phyloP scores from a whole-genome alignment of 1,139 yeast species.

The Sugiyamaella paludigena region DNA sequence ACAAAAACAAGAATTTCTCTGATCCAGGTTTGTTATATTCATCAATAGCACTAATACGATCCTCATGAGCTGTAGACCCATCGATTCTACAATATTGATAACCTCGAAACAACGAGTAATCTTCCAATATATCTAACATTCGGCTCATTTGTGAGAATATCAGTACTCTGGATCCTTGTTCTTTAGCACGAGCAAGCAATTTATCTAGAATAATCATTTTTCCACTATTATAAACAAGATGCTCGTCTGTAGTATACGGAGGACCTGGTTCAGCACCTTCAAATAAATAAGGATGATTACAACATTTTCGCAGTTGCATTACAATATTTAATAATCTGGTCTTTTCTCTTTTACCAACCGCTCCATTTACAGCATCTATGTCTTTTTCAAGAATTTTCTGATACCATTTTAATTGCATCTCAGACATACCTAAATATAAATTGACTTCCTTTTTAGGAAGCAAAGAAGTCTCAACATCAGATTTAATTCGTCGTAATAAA shows the following conservation, averaged over 20 bases:
- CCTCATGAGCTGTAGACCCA: slow-evolving; percentile 93
- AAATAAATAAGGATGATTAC: slow-evolving; percentile 93
- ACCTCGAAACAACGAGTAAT: slow-evolving; percentile 81
- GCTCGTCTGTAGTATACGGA: slow-evolving; percentile 95
- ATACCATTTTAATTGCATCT: slow-evolving; percentile 93
- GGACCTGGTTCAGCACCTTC: slow-evolving; percentile 99
- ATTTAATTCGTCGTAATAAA: slow-evolving; percentile 79
- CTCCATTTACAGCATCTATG: slow-evolving; percentile 94
- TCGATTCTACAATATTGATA: slow-evolving; percentile 90
- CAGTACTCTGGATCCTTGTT: slow-evolving; percentile 82
- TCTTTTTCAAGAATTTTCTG: slow-evolving; percentile 85
- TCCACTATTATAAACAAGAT: slow-evolving; percentile 80
- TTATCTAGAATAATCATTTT: slow-evolving; percentile 89
- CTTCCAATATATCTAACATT: slow-evolving; percentile 85
- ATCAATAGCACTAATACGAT: slow-evolving; percentile 87
- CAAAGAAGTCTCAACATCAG: slow-evolving; percentile 89
- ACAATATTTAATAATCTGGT: slow-evolving; percentile 88
- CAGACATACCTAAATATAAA: slow-evolving; percentile 89
- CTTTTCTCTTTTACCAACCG: slow-evolving; percentile 82
- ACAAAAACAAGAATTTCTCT: slow-evolving; percentile 75
- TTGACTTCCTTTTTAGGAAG: slow-evolving; percentile 89
- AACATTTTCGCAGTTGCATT: slow-evolving; percentile 94
- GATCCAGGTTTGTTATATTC: slow-evolving; percentile 83
- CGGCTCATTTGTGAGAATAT: slow-evolving; percentile 96
- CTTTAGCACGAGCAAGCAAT: slow-evolving; percentile 65